A percentile compares a stretch with the other conserved stretches of the same genome.
phyloP scores from a whole-genome alignment of 495 filamentous ascomycete genomes.

The Bombardia bombarda region DNA sequence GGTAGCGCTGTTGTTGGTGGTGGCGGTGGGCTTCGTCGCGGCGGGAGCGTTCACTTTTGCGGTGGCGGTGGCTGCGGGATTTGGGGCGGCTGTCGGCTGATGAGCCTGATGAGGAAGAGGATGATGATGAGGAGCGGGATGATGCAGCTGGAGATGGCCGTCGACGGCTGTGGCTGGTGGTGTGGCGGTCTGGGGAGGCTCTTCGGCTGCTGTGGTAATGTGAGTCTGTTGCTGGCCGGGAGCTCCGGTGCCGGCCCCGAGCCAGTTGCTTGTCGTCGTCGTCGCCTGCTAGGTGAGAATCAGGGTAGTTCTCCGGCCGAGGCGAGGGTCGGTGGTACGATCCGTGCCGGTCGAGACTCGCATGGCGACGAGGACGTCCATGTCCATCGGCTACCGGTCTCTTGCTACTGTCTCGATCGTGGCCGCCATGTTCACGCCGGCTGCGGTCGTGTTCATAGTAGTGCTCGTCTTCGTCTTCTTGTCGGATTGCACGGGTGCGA shows the following conservation, averaged over 20 bases:
- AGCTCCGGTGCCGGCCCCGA: no score
- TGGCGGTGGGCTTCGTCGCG: not conserved
- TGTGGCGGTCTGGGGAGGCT: not conserved
- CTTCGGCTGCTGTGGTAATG: not conserved
- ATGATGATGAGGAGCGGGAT: no score
- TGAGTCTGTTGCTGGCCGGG: no score
- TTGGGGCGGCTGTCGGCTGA: not conserved
- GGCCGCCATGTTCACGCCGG: no score
- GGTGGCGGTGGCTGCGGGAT: not conserved
- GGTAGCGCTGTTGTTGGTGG: not conserved
- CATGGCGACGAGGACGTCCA: not conserved
- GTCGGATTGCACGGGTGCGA: no score
- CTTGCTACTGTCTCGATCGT: not conserved
- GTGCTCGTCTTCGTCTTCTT: no score
- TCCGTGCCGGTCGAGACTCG: not conserved
- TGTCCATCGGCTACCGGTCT: not conserved
- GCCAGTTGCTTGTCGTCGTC: not conserved
- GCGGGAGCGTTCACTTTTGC: not conserved
- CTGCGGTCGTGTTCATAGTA: not conserved
- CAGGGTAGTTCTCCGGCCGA: not conserved
- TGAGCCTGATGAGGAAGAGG: not conserved
- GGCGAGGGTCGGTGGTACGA: not conserved
- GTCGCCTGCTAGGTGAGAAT: not conserved
- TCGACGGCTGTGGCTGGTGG: not conserved
- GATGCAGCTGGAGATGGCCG: not conserved